Evolutionary conservation across 1,139 yeast species (phyloP).

Genomic region (Saccharomyces hybrid): DNA sequence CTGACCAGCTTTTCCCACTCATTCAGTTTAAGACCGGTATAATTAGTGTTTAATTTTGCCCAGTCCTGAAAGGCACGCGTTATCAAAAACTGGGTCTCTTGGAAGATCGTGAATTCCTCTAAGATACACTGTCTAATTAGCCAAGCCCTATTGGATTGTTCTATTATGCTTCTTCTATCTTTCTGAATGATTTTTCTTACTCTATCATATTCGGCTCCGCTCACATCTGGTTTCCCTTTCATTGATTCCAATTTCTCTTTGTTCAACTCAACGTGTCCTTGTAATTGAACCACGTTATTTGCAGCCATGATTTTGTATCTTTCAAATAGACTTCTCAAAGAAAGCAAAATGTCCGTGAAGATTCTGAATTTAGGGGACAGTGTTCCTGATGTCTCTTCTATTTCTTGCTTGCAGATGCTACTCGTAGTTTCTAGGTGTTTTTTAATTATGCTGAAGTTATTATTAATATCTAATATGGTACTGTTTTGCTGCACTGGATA

Average conservation of each 20-base stretch:
- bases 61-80: constrained; percentile 68
- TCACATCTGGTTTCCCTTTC: constrained; percentile 58
- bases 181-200: constrained; percentile 42
- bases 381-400: constrained; percentile 40
- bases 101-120: constrained; percentile 69
- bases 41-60: constrained; percentile 56
- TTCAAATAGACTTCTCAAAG: constrained; percentile 64
- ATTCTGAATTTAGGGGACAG: constrained; percentile 68
- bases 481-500: constrained; percentile 51
- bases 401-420: constrained; percentile 56
- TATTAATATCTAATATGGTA: constrained; percentile 43
- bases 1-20: constrained; percentile 51
- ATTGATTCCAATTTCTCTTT: constrained; percentile 47
- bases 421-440: constrained; percentile 48
- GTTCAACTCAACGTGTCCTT: constrained; percentile 45
- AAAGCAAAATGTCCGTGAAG: constrained; percentile 61
- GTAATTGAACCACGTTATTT: constrained; percentile 50
- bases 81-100: constrained; percentile 75
- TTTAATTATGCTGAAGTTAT: constrained; percentile 47
- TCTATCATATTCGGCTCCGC: constrained; percentile 58
- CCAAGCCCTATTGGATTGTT: constrained; percentile 74
- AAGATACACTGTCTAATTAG: constrained; percentile 69
- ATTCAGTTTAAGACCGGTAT: constrained; percentile 52
- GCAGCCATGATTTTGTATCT: constrained; percentile 49
- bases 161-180: constrained; percentile 57